Conservation (phyloP, 495 filamentous ascomycete species). For the Aspergillus coremiiformis region DNA sequence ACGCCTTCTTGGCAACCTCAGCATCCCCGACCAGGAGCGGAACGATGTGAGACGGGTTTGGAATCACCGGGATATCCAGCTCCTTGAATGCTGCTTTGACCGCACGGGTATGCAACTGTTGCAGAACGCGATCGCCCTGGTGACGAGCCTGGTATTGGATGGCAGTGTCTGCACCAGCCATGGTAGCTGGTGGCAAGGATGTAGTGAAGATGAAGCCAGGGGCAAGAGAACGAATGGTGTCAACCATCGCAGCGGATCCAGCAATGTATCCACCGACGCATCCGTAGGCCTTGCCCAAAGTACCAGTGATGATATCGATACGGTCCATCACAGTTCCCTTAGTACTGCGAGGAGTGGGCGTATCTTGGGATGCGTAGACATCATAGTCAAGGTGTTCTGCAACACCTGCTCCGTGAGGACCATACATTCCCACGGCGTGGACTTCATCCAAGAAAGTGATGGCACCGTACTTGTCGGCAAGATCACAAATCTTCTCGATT, state of each 20-base stretch:
- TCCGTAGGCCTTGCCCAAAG: constrained; percentile 94
- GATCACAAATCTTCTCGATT: constrained; percentile 89
- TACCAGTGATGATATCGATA: constrained; percentile 95
- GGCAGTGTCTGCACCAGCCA: constrained; percentile 86
- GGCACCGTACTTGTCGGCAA: constrained; percentile 95
- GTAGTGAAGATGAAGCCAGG: constrained; percentile 99
- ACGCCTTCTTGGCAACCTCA: constrained; percentile 84
- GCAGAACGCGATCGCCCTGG: constrained; percentile 75
- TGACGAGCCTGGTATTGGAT: constrained; percentile 86
- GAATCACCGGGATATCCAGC: constrained; percentile 91
- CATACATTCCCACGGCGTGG: constrained; percentile 98
- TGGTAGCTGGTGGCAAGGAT: constrained; percentile 87
- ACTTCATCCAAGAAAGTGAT: constrained; percentile 98
- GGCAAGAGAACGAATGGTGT: constrained; percentile 91
- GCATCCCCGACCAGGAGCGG: constrained; percentile 91
- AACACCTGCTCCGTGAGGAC: constrained; percentile 90
- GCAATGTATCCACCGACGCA: constrained; percentile 98
- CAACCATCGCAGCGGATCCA: constrained; percentile 78
- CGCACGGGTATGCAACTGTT: constrained; percentile 90
- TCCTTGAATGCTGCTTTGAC: constrained; percentile 74
- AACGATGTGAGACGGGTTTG: constrained; percentile 94
- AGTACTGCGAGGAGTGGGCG: constrained; percentile 52
- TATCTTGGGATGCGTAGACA: constrained; percentile 43
- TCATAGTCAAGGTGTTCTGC: constrained; percentile 96
- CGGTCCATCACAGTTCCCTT: constrained; percentile 89